These are phyloP conservation scores for Blastocystis sp. DNA, from an alignment of 352 stramenopile species.

Conservation along the genomic window DNA sequence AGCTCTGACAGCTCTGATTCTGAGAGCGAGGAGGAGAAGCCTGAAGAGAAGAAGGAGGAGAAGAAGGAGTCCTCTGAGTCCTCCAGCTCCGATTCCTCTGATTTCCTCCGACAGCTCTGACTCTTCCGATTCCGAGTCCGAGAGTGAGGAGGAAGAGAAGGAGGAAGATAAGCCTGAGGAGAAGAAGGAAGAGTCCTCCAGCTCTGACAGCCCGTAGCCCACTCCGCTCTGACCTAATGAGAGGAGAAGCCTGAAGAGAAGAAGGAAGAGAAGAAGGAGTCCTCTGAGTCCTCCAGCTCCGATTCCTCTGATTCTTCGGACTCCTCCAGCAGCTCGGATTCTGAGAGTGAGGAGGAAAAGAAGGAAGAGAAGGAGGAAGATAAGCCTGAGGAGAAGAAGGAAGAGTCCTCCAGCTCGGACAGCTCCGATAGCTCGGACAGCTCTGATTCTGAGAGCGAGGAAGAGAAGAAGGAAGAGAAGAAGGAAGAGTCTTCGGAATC, in stretches of 20 bases:
- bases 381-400: not conserved
- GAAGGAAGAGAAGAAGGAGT: constrained; percentile 30
- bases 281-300: not conserved
- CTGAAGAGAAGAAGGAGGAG: constrained; percentile 50
- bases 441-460: constrained; percentile 41
- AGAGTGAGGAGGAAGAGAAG: constrained; percentile 46
- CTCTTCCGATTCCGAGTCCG: constrained; percentile 11
- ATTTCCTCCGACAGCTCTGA: not conserved
- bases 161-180: constrained; percentile 4
- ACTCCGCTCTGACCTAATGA: too few species aligned
- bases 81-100: constrained; percentile 22
- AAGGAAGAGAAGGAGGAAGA: constrained; percentile 43
- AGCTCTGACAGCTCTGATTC: constrained; percentile 3
- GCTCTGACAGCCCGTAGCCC: too few species aligned
- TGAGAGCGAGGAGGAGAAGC: constrained; percentile 31
- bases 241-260: constrained; percentile 47
- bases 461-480: constrained; percentile 49
- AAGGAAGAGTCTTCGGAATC: constrained; percentile 7
- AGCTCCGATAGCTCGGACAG: too few species aligned
- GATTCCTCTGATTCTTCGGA: not conserved
- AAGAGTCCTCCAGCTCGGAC: not conserved
- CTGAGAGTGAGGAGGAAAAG: constrained; percentile 34
- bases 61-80: not conserved
- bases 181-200: not conserved
- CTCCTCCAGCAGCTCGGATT: not conserved